A percentile compares a stretch with the other conserved stretches of the same genome.
Evolutionary conservation across 306 rosid genomes (phyloP).

Genomic region (Cercis canadensis): DNA sequence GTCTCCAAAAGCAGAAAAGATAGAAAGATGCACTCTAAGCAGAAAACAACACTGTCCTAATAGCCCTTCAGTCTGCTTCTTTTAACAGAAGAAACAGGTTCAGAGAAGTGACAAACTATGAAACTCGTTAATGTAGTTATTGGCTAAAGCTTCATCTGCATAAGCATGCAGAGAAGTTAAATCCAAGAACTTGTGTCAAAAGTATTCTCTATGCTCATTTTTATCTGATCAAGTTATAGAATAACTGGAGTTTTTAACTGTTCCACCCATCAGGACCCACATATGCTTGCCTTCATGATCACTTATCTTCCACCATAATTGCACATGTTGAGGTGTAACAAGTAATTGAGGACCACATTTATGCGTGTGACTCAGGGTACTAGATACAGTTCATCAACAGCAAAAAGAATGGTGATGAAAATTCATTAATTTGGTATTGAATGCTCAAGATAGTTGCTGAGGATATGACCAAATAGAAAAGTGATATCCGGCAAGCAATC

Average conservation of each 20-base stretch:
- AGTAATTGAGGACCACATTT: not conserved
- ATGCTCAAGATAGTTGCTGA: not conserved
- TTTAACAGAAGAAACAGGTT: no score
- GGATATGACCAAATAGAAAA: not conserved
- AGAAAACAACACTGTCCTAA: no score
- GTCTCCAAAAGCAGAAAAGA: no score
- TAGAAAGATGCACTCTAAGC: no score
- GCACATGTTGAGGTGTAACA: no score
- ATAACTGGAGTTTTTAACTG: not conserved
- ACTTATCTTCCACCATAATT: not conserved
- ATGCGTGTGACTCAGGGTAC: not conserved
- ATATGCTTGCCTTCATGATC: not conserved
- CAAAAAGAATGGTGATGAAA: not conserved
- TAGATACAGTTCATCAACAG: conserved; percentile 18
- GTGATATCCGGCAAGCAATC: no score
- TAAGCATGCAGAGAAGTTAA: no score
- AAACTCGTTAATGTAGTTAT: conserved; percentile 3
- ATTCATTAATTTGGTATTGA: conserved; percentile 1
- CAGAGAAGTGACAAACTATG: conserved; percentile 2
- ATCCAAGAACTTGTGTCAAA: not conserved
- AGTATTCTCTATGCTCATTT: not conserved
- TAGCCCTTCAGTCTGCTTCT: no score
- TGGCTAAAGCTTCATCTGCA: conserved; percentile 3
- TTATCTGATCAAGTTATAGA: not conserved
- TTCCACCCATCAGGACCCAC: not conserved